phyloP scores from a whole-genome alignment of 1,284 basidiomycete genomes.

The Cystobasidiaceae sp. region DNA sequence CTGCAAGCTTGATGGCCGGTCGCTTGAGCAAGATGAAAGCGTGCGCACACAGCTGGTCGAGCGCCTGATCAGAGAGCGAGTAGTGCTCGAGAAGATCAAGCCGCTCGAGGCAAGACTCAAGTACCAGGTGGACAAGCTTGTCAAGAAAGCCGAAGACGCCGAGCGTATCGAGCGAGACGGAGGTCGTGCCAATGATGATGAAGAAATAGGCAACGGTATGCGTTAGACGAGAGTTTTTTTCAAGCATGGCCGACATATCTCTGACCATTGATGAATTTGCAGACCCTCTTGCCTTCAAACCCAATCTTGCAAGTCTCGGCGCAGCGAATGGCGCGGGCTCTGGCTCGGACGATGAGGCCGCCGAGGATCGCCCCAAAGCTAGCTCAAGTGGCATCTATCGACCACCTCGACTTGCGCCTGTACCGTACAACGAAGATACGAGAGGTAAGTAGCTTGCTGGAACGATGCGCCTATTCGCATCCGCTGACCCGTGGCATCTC shows the following conservation, averaged over 20 bases:
- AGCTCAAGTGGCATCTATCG: constrained; percentile 62
- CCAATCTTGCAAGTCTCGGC: constrained; percentile 58
- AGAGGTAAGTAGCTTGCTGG: constrained; percentile 44
- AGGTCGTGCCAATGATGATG: constrained; percentile 50
- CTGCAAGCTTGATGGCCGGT: constrained; percentile 59
- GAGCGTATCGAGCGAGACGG: constrained; percentile 42
- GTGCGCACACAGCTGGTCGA: constrained; percentile 48
- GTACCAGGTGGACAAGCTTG: constrained; percentile 92
- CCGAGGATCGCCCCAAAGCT: constrained; percentile 38
- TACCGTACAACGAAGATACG: constrained; percentile 72
- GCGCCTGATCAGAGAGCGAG: constrained; percentile 63
- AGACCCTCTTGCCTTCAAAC: constrained; percentile 87
- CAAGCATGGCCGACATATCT: neutral
- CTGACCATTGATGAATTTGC: constrained; percentile 8
- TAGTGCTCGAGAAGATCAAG: constrained; percentile 73
- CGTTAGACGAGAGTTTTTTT: neutral
- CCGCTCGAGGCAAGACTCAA: constrained; percentile 77
- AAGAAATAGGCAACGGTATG: constrained; percentile 62
- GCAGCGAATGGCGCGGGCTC: constrained; percentile 45
- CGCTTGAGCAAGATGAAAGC: constrained; percentile 50
- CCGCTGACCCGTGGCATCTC: neutral
- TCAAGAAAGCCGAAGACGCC: constrained; percentile 62
- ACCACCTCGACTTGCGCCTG: constrained; percentile 84
- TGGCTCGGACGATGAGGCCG: constrained; percentile 45
- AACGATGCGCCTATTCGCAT: neutral